A percentile compares a stretch with the other conserved stretches of the same genome.
phyloP scores from a whole-genome alignment of 352 stramenopile species.

The Phytophthora citrophthora region DNA sequence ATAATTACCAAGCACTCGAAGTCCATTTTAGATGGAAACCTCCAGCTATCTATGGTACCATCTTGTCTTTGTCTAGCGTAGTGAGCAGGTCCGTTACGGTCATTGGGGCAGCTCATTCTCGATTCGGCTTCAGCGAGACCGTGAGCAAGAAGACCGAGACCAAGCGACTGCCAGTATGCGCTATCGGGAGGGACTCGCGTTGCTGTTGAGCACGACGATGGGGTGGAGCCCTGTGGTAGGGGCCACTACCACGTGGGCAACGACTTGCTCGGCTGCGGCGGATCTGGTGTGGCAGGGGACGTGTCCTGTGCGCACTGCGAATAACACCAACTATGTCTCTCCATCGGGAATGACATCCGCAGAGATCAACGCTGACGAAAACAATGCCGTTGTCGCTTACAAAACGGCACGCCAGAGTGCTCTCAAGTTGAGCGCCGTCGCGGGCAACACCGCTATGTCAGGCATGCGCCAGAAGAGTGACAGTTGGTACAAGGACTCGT shows the following conservation, averaged over 20 bases:
- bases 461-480: conserved; percentile 74
- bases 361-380: conserved; percentile 71
- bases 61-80: conserved; percentile 16
- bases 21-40: conserved; percentile 25
- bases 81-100: conserved; percentile 11
- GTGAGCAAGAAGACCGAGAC: conserved; percentile 13
- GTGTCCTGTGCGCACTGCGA: conserved; percentile 54
- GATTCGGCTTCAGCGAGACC: conserved; percentile 26
- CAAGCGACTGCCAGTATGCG: conserved; percentile 26
- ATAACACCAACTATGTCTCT: conserved; percentile 66
- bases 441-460: conserved; percentile 69
- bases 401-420: conserved; percentile 71
- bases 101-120: conserved; percentile 26
- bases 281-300: conserved; percentile 61
- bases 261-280: conserved; percentile 63
- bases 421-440: conserved; percentile 65
- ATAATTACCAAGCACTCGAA: conserved; percentile 17
- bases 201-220: conserved; percentile 27
- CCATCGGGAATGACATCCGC: conserved; percentile 54
- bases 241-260: conserved; percentile 17
- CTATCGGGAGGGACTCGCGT: conserved; percentile 25
- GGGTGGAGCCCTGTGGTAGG: conserved; percentile 21
- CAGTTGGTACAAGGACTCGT: conserved; percentile 72
- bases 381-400: conserved; percentile 65
- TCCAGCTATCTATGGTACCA: conserved; percentile 26